Percentiles rank a stretch among this genome's conserved stretches.
phyloP scores from a whole-genome alignment of 2,329 filamentous ascomycete genomes.

The Colletotrichum abscissum region DNA sequence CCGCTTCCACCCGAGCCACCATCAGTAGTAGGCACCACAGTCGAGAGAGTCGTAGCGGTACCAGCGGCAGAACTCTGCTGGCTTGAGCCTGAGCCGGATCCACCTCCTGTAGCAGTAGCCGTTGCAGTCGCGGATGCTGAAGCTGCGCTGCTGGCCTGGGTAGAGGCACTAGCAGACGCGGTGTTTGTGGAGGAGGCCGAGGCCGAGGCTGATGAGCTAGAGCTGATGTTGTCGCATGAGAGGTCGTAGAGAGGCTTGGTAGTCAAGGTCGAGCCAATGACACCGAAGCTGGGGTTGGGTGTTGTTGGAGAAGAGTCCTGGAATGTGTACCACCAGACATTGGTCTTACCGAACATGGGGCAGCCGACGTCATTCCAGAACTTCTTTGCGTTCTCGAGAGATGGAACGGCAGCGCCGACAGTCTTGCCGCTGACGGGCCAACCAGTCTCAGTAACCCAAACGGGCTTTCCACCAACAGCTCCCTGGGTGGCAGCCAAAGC shows the following conservation, averaged over 20 bases:
- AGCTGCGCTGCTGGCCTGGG: constrained; percentile 17
- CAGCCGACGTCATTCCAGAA: constrained; percentile 87
- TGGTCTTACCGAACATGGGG: constrained; percentile 71
- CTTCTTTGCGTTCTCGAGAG: constrained; percentile 74
- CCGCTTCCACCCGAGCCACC: constrained; percentile 5
- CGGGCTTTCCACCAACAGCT: constrained; percentile 72
- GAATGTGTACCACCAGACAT: constrained; percentile 83
- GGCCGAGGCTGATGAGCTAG: constrained; percentile 20
- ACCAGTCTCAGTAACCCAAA: constrained; percentile 92
- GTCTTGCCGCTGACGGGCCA: constrained; percentile 81
- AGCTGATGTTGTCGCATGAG: constrained; percentile 59
- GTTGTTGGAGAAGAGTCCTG: constrained; percentile 71
- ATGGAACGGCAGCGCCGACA: constrained; percentile 72
- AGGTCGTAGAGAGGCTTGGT: constrained; percentile 72
- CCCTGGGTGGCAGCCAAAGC: constrained; percentile 70
- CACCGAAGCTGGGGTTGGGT: constrained; percentile 77
- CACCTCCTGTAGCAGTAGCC: constrained; percentile 26
- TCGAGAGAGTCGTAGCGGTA: constrained; percentile 32
- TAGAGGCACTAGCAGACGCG: constrained; percentile 32
- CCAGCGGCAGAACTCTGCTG: constrained; percentile 22
- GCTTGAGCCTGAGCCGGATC: constrained; percentile 31
- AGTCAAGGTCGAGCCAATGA: constrained; percentile 67
- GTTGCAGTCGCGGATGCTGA: constrained; percentile 25
- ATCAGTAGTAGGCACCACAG: constrained; percentile 35
- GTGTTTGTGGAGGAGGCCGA: constrained; percentile 38